Evolutionary conservation across 257 asterid species (phyloP).

Genomic region (Solanum infundibuliforme): DNA sequence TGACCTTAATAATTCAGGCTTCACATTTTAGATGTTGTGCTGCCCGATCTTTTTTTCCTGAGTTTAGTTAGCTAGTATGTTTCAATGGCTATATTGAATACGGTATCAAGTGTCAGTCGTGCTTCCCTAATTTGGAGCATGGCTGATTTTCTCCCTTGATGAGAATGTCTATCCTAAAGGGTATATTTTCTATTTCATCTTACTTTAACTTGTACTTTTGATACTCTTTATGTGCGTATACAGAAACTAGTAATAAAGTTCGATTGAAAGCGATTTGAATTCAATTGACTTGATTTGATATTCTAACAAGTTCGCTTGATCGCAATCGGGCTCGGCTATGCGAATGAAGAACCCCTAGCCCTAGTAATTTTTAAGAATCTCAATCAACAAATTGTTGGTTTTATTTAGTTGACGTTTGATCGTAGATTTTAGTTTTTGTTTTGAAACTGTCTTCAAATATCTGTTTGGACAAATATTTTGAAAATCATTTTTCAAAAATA

Average conservation of each 20-base stretch:
- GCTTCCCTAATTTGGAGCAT: no score
- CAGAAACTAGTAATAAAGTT: background rate
- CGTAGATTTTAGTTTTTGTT: background rate
- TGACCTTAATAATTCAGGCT: no score
- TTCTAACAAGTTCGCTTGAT: no score
- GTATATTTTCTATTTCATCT: slow-evolving; percentile 9
- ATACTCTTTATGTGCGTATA: background rate
- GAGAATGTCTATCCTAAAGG: slow-evolving; percentile 84
- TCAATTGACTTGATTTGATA: no score
- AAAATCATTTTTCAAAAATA: no score
- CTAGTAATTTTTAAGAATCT: no score
- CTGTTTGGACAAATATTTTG: background rate
- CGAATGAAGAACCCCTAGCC: background rate
- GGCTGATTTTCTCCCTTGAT: slow-evolving; percentile 34
- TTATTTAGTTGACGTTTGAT: no score
- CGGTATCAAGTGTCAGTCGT: background rate
- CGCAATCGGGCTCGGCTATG: no score
- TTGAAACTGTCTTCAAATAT: background rate
- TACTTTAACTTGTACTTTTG: background rate
- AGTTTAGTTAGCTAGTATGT: no score
- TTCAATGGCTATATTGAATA: slow-evolving; percentile 3
- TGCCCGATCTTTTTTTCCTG: no score
- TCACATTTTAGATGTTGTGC: no score
- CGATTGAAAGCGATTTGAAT: background rate
- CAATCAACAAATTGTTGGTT: background rate